Evolutionary conservation across 257 asterid genomes (phyloP), one percentile per base, ranked within the genome.

Genomic region (Thymus mandschuricus): DNA sequence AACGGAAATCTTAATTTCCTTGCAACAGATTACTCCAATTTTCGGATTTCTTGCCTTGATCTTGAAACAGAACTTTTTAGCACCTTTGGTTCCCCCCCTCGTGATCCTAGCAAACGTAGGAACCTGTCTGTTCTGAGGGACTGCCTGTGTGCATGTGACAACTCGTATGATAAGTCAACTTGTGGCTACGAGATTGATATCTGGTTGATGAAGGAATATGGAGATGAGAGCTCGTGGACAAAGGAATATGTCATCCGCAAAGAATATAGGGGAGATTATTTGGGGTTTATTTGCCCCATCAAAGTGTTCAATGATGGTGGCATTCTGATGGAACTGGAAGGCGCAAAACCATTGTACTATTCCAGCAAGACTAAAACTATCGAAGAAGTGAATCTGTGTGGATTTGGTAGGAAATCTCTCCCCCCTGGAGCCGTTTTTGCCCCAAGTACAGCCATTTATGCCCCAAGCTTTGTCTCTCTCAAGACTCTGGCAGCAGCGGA

Each of bases 1-100:
- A 81, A 79, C 27, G 86, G 86, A 2, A 79, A 74, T 59, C 75
- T 84, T 43, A 83, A 84, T 8, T 84, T 84, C 82, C 38, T 78
- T 49, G 71, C 44, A 1, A 3, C 2, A 2, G 28, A 69, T 40
- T 70, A 50, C 5, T 12, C 5, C 8, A 5, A 35, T 1, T n/a
- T n/a, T 6, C 2, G 40, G 58, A 58, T 83, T 28, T 81, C 76
- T 12, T 75, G 80, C 64, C 59, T 81, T 0, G 64, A 59, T 13
- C 45, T 59, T 33, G 64, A 59, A 33, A 33, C 64, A 13, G 58
- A 52, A 12, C 5, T 33, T 33, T 59, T 59, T 31, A 59, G 44
- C 45, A 11, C 45, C 10, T 56, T 56, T 56, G 0, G 21, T 57
- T 2, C 57, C 3, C 68, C 68, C 13, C 83, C 80, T 52, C 21